Evolutionary conservation across 768 basidiomycete genomes (phyloP).

Genomic region (Boletellus ananas): DNA sequence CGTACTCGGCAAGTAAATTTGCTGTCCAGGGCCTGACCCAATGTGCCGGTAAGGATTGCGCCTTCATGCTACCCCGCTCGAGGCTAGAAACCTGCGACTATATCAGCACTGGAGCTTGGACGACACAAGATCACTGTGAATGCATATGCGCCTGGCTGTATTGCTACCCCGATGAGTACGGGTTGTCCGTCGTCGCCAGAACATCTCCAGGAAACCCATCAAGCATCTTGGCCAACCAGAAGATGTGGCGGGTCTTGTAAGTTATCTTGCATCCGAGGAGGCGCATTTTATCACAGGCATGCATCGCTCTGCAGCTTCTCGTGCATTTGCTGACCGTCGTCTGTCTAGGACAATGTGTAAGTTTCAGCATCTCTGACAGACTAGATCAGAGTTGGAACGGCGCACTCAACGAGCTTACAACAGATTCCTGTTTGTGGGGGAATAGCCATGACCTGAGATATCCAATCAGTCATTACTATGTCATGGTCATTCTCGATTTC

Average conservation of each 20-base stretch:
- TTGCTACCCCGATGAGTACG: constrained; percentile 32
- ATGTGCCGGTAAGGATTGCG: constrained; percentile 27
- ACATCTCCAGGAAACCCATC: background rate
- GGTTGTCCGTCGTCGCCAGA: background rate
- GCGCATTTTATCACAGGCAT: constrained; percentile 19
- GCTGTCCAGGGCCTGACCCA: constrained; percentile 42
- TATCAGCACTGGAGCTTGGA: constrained; percentile 29
- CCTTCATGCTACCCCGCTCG: background rate
- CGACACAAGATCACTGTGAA: constrained; percentile 38
- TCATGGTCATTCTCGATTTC: too few relatives aligned
- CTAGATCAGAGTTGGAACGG: background rate
- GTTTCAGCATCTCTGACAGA: background rate
- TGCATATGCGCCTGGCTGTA: constrained; percentile 36
- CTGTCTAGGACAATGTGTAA: background rate
- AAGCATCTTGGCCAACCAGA: constrained; percentile 25
- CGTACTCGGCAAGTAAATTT: constrained; percentile 39
- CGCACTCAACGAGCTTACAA: background rate
- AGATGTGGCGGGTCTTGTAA: constrained; percentile 34
- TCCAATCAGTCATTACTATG: too few relatives aligned
- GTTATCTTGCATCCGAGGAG: constrained; percentile 35
- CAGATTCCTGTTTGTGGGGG: background rate
- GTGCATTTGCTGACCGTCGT: background rate
- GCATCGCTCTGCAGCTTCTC: background rate
- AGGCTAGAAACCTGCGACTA: background rate
- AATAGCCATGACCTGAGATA: background rate